Evolutionary conservation across 164 flowering plant species (phyloP).

Genomic region (Magnolia kwangsiensis): DNA sequence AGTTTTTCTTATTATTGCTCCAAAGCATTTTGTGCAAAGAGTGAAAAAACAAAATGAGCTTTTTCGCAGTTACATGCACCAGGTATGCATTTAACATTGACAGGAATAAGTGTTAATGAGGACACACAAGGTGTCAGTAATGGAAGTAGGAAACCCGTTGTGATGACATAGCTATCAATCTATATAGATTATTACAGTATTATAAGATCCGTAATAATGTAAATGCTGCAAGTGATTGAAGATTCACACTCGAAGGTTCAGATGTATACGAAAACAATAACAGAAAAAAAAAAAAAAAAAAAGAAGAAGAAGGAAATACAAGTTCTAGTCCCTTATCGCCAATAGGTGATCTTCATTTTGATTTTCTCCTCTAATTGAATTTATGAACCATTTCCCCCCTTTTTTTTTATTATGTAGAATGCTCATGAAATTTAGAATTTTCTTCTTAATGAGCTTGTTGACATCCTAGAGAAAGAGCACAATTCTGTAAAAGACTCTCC

Average conservation of each 20-base stretch:
- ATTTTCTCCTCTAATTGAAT: not conserved
- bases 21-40: constrained; percentile 92
- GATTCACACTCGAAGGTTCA: not conserved
- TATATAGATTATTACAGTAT: not conserved
- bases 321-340: not conserved
- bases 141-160: not conserved
- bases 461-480: constrained; percentile 92
- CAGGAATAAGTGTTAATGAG: not conserved
- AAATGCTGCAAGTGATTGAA: too few species aligned
- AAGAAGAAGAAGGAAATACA: not conserved
- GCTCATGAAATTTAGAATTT: constrained; percentile 99
- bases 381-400: not conserved
- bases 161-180: not conserved
- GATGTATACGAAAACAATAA: not conserved
- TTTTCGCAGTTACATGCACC: constrained; percentile 98
- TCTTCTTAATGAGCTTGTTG: constrained; percentile 91
- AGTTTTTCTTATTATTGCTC: constrained; percentile 55
- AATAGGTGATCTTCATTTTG: not conserved
- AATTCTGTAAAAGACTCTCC: constrained; percentile 50
- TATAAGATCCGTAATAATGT: not conserved
- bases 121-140: not conserved
- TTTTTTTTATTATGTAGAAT: constrained; percentile 49
- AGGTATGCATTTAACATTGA: constrained; percentile 41
- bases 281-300: not conserved
- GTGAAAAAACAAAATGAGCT: constrained; percentile 94